Conservation (phyloP, 305 asterid species). For the Caryopteris hybrid region DNA sequence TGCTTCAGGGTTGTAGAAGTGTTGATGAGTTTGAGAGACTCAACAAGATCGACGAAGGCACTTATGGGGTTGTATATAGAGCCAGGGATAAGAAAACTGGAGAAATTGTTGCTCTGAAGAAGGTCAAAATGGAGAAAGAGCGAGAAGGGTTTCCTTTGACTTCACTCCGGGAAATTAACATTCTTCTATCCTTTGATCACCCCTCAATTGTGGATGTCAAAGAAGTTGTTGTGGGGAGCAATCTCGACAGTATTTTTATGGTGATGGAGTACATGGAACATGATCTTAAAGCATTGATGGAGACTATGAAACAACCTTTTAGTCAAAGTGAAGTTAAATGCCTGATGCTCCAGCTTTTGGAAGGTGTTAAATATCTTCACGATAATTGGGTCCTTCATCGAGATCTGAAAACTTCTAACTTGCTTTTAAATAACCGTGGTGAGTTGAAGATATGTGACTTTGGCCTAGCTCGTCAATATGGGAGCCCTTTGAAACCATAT, state of each 20-base stretch:
- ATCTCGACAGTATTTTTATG: slow-evolving; percentile 86
- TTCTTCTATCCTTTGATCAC: slow-evolving; percentile 78
- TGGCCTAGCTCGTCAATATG: slow-evolving; percentile 93
- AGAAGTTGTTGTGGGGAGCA: slow-evolving; percentile 88
- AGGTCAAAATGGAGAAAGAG: slow-evolving; percentile 96
- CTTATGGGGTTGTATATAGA: slow-evolving; percentile 85
- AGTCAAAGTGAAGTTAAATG: slow-evolving; percentile 91
- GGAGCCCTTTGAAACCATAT: slow-evolving; percentile 86
- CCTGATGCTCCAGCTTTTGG: slow-evolving; percentile 82
- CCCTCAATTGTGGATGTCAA: slow-evolving; percentile 85
- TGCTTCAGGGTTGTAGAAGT: slow-evolving; percentile 94
- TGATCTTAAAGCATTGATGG: slow-evolving; percentile 88
- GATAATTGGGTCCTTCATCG: slow-evolving; percentile 94
- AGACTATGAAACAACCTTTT: slow-evolving; percentile 79
- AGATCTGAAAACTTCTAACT: slow-evolving; percentile 83
- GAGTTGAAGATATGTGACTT: slow-evolving; percentile 91
- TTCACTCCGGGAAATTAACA: slow-evolving; percentile 83
- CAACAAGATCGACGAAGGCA: slow-evolving; percentile 94
- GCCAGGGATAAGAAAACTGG: slow-evolving; percentile 86
- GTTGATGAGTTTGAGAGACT: slow-evolving; percentile 88
- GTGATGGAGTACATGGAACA: slow-evolving; percentile 99
- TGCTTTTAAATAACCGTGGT: slow-evolving; percentile 75
- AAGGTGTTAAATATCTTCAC: slow-evolving; percentile 77
- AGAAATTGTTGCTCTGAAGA: slow-evolving; percentile 94
- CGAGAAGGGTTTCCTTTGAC: slow-evolving; percentile 94